A percentile compares a stretch with the other conserved stretches of the same genome.
Conservation (phyloP, 805 yeast species). For the Suhomyces tanzawaensis region DNA sequence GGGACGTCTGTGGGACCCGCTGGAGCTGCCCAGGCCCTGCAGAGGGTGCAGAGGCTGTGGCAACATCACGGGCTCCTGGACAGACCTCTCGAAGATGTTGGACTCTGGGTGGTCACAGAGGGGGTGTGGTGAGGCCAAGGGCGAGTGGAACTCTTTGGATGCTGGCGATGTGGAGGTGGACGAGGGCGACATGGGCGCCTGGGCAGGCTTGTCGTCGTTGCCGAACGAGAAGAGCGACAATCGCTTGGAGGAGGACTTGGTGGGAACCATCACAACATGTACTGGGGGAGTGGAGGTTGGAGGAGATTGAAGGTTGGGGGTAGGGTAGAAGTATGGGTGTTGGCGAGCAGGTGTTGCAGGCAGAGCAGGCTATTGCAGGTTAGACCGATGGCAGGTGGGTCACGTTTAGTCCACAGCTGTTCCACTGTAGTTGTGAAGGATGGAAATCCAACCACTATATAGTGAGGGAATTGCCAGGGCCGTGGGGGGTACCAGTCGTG, state of each 20-base stretch:
- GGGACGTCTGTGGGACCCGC: constrained; percentile 12
- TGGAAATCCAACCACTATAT: constrained; percentile 1
- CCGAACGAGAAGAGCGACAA: constrained; percentile 26
- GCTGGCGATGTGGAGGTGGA: constrained; percentile 1
- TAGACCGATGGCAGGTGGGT: not conserved
- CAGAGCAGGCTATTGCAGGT: not conserved
- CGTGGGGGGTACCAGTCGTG: constrained; percentile 6
- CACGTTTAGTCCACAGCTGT: too few relatives aligned
- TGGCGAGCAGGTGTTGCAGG: not conserved
- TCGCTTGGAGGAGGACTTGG: constrained; percentile 14
- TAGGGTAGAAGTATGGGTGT: not conserved
- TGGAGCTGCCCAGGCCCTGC: not conserved
- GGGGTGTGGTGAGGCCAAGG: constrained; percentile 10
- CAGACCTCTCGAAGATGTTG: constrained; percentile 42
- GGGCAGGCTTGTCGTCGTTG: constrained; percentile 6
- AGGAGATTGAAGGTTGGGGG: not conserved
- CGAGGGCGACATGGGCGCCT: not conserved
- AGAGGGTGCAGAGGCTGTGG: constrained; percentile 8
- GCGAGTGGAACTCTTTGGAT: constrained; percentile 4
- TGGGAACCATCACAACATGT: constrained; percentile 5
- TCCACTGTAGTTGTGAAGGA: not conserved
- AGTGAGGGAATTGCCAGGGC: constrained; percentile 2
- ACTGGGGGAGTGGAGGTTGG: not conserved
- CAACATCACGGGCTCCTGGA: constrained; percentile 29
- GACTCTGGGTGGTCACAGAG: constrained; percentile 20